Percentiles rank a stretch among this genome's conserved stretches.
phyloP scores from a whole-genome alignment of 2,329 filamentous ascomycete species.

The Fusarium compactum region DNA sequence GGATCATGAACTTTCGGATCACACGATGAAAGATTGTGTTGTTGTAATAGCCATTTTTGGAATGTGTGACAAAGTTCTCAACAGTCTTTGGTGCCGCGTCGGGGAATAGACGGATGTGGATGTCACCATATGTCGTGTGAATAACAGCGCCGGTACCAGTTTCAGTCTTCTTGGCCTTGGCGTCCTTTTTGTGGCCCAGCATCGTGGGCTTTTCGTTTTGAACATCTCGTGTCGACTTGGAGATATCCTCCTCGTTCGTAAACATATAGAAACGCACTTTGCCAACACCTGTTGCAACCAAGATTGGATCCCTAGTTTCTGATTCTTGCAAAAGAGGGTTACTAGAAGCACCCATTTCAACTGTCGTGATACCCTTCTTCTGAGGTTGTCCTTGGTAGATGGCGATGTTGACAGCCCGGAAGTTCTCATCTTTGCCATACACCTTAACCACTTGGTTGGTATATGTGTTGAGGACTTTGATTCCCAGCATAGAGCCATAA shows the following conservation, averaged over 20 bases:
- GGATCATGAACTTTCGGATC: slow-evolving; percentile 99
- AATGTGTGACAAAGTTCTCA: slow-evolving; percentile 96
- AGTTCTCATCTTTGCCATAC: slow-evolving; percentile 89
- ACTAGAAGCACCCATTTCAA: slow-evolving; percentile 95
- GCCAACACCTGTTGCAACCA: slow-evolving; percentile 84
- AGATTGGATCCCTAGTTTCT: slow-evolving; percentile 88
- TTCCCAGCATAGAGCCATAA: slow-evolving; percentile 90
- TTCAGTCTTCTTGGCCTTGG: slow-evolving; percentile 70
- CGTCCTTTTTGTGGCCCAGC: slow-evolving; percentile 68
- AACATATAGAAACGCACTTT: slow-evolving; percentile 99
- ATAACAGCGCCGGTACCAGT: slow-evolving; percentile 84
- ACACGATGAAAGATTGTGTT: slow-evolving; percentile 97
- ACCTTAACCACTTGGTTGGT: slow-evolving; percentile 93
- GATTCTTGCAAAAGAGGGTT: slow-evolving; percentile 95
- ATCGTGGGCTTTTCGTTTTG: slow-evolving; percentile 92
- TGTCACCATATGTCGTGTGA: slow-evolving; percentile 94
- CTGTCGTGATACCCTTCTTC: slow-evolving; percentile 91
- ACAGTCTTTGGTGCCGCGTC: slow-evolving; percentile 93
- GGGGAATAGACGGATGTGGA: slow-evolving; percentile 92
- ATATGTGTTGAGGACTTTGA: slow-evolving; percentile 95
- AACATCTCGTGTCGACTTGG: slow-evolving; percentile 87
- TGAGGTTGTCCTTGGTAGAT: slow-evolving; percentile 96
- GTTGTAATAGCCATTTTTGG: slow-evolving; percentile 94
- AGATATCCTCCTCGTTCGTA: slow-evolving; percentile 86
- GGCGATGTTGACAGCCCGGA: slow-evolving; percentile 84